Evolutionary conservation across 495 filamentous ascomycete genomes (phyloP), one percentile per base, ranked within the genome.

Genomic region (Annulohypoxylon bovei): DNA sequence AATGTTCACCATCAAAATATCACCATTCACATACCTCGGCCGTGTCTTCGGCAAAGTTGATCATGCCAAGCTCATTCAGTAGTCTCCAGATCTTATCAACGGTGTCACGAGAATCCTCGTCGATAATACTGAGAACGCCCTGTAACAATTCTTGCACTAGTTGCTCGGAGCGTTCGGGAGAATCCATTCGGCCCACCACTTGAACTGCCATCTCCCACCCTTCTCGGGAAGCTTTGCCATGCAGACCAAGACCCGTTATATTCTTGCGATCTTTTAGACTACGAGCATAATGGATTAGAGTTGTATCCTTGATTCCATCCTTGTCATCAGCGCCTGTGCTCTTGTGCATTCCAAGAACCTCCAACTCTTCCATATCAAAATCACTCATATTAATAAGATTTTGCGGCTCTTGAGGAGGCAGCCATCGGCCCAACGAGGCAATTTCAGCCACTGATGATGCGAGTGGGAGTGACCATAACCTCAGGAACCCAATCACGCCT

Each of bases 141-240:
- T 85, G 79, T 27, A 84, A 74, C 27, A 85, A 57, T 44, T 79
- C 77, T 32, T 82, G 77, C 7, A 97, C 89, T 67, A 86, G 87
- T 66, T 90, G 87, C 71, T 90, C 88, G 32, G 89, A 91, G 60
- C 85, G 79, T 47, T 84, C 75, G 1, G 80, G 75, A 62, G 94
- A 88, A 53, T 93, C 88, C 65, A 98, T 79, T 27, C 94, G 86
- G 37, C 88, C 88, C 30, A 96, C 80, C 12, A 95, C 84, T 46
- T 92, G 87, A 58, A 97, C 86, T 0, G 92, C 90, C 62, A 97
- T 78, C 77, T 98, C 91, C 94, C 94, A 98, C 9, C 94, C 94
- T 58, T 92, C 89, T 12, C 86, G 81, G 44, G 71, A 59, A 8
- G 79, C 75, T 56, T 80, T 78, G 57, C 70, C 65, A 73, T 75